phyloP scores from a whole-genome alignment of 2,329 filamentous ascomycete genomes.

The Blumeria graminis region DNA sequence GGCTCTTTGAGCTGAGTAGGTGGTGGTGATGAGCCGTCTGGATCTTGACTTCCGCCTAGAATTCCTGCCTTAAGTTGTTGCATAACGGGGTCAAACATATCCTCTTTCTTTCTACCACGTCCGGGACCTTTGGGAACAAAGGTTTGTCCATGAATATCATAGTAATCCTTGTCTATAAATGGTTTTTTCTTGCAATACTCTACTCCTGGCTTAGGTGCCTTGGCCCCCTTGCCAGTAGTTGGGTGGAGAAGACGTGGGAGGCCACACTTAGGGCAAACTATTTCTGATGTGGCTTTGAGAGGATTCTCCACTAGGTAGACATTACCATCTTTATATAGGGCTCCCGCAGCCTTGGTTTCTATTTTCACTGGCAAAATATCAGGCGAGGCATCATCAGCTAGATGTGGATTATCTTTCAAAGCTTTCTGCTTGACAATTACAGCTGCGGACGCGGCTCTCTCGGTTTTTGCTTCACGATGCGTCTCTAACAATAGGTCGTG shows the following conservation, averaged over 20 bases:
- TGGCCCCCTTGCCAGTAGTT: slow-evolving; percentile 42
- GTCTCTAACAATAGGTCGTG: slow-evolving; percentile 50
- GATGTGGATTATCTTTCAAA: slow-evolving; percentile 7
- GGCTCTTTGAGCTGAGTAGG: slow-evolving; percentile 39
- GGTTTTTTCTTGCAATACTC: slow-evolving; percentile 62
- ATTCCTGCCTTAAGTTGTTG: slow-evolving; percentile 10
- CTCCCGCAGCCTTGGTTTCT: slow-evolving; percentile 46
- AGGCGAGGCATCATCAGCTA: slow-evolving; percentile 18
- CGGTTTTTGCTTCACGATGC: slow-evolving; percentile 57
- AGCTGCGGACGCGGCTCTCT: slow-evolving; percentile 39
- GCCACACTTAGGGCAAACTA: slow-evolving; percentile 50
- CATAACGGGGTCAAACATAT: slow-evolving; percentile 29
- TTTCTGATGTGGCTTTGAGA: slow-evolving; percentile 43
- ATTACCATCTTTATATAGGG: slow-evolving; percentile 43
- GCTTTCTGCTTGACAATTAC: slow-evolving; percentile 34
- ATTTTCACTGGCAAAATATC: slow-evolving; percentile 19
- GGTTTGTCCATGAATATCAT: slow-evolving; percentile 63
- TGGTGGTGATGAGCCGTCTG: slow-evolving; percentile 18
- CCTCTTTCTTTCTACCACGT: slow-evolving; percentile 65
- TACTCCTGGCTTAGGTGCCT: slow-evolving; percentile 38
- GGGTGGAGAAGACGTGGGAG: slow-evolving; percentile 51
- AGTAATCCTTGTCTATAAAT: slow-evolving; percentile 51
- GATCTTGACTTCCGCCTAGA: slow-evolving; percentile 23
- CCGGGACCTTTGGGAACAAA: slow-evolving; percentile 52
- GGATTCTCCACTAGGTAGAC: slow-evolving; percentile 49